phyloP scores from a whole-genome alignment of 1,284 basidiomycete species.

The Sphagnurus paluster region DNA sequence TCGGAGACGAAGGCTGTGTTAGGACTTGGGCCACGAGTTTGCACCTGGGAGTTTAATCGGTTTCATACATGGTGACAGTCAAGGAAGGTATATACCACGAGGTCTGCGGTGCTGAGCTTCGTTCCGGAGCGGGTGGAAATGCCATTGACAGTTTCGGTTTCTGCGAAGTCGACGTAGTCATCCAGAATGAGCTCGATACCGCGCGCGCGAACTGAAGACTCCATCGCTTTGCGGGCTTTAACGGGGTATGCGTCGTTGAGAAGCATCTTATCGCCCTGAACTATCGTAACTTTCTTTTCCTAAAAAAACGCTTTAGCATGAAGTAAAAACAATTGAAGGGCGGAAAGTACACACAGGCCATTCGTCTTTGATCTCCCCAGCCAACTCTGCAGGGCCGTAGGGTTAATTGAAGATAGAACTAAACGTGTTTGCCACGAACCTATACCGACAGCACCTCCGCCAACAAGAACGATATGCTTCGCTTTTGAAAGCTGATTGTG shows the following conservation, averaged over 20 bases:
- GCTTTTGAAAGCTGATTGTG: slow-evolving; percentile 45
- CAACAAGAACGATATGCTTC: slow-evolving; percentile 55
- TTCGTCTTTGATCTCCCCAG: slow-evolving; percentile 59
- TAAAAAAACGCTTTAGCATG: slow-evolving; percentile 25
- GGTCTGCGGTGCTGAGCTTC: slow-evolving; percentile 47
- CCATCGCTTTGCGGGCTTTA: slow-evolving; percentile 52
- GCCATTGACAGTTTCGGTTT: slow-evolving; percentile 31
- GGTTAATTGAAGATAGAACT: slow-evolving; percentile 2
- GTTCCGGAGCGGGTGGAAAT: slow-evolving; percentile 56
- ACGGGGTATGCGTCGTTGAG: slow-evolving; percentile 60
- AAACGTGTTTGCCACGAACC: slow-evolving; percentile 40
- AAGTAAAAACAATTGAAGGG: background rate
- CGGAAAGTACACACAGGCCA: slow-evolving; percentile 42
- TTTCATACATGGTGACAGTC: background rate
- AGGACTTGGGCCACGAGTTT: slow-evolving; percentile 50
- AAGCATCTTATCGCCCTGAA: slow-evolving; percentile 52
- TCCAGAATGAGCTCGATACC: slow-evolving; percentile 54
- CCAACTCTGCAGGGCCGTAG: slow-evolving; percentile 39
- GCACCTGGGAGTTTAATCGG: slow-evolving; percentile 38
- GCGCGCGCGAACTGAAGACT: slow-evolving; percentile 38
- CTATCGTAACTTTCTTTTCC: slow-evolving; percentile 63
- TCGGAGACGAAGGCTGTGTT: slow-evolving; percentile 50
- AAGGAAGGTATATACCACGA: slow-evolving; percentile 45
- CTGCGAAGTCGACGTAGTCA: slow-evolving; percentile 53
- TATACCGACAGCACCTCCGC: slow-evolving; percentile 63